Base-by-base conservation (phyloP, 306 rosid genomes). In the Hippophae rhamnoides region DNA sequence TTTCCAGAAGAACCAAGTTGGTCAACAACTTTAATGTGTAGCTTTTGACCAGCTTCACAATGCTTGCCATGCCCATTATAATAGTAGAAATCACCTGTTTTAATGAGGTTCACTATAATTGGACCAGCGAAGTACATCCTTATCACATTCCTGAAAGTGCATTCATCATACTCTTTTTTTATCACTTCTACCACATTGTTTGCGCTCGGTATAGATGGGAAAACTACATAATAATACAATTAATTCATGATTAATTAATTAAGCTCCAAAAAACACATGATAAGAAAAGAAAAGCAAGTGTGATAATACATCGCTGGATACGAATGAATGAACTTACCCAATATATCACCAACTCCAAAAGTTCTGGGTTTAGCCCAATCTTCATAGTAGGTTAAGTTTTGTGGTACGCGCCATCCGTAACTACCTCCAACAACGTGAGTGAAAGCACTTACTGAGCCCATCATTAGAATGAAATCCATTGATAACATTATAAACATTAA, bases 21-120 rank as follows among this genome's bases (percentile, higher is more conserved):
- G 2, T 44, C 3, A 25, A 23, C 43, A 44, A 78, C 86, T 10
- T 7, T 54, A 72, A 90, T 10, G 47, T 61, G 49, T 56, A 90
- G 85, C 82, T 77, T 90, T 9, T 75, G 86, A 58, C 97, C 97
- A 1, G 44, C 52, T 58, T 86, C 90, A 12, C 97, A 90, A 43
- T 81, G 95, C 79, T 72, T 84, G 3, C 97, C 95, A 3, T 82
- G 68, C 1, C 81, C 76, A 60, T 52, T 72, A 27, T 71, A 75
- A 81, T 61, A 90, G 75, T 58, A 90, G 66, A 65, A 74, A 49
- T 82, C 81, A 0, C 90, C 97, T 1, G 78, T 46, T 7, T 27
- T 41, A 1, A 58, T 69, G 61, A 90, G 67, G 14, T 41, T 7
- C 53, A 84, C 0, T 6, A 38, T 51, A 0, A 81, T 40, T 47